Evolutionary conservation across 2,329 filamentous ascomycete species (phyloP).

Genomic region (Graphilbum sp.): DNA sequence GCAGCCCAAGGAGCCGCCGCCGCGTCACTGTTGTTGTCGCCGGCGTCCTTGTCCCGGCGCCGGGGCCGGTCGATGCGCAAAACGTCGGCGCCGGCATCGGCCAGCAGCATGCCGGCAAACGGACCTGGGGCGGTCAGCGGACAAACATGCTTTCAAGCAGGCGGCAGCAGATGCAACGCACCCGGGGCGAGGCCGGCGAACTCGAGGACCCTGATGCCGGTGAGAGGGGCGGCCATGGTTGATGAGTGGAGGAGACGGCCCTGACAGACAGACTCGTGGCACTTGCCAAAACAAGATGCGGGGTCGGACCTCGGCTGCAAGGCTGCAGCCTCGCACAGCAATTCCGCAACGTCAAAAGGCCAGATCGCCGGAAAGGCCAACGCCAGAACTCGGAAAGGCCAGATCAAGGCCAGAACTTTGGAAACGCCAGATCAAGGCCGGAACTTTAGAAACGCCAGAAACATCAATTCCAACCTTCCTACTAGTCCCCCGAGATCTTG

Average conservation of each 20-base stretch:
- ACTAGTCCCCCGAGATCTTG: constrained; percentile 57
- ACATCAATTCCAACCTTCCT: no score
- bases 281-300: no score
- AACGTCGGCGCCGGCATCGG: constrained; percentile 78
- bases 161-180: constrained; percentile 13
- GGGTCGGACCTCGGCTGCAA: no score
- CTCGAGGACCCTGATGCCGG: constrained; percentile 40
- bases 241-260: background rate
- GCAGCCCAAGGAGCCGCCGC: constrained; percentile 30
- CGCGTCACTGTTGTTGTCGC: no score
- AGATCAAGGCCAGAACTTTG: no score
- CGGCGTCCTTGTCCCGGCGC: constrained; percentile 20
- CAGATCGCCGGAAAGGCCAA: background rate
- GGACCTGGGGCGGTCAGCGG: constrained; percentile 34
- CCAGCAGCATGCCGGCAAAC: constrained; percentile 74
- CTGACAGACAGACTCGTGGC: background rate
- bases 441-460: no score
- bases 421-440: no score
- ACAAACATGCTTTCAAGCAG: background rate
- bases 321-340: constrained; percentile 1
- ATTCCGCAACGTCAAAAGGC: no score
- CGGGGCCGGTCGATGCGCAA: constrained; percentile 63
- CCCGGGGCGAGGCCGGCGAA: constrained; percentile 48
- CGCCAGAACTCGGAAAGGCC: no score
- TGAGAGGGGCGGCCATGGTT: constrained; percentile 21